phyloP scores from a whole-genome alignment of 106 monocot species.

The Allium sativum region DNA sequence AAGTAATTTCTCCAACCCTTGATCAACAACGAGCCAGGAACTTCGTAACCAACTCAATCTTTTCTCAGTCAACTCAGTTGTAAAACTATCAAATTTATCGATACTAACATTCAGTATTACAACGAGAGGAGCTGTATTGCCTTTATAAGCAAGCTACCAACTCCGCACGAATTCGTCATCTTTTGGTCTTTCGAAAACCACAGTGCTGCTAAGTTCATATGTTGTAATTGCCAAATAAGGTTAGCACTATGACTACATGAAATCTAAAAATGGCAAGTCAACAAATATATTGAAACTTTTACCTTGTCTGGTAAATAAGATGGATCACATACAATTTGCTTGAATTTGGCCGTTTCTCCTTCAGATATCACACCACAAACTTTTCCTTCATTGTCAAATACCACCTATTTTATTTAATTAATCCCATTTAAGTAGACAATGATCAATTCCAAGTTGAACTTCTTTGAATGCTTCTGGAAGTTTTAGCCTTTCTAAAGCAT shows the following conservation, averaged over 20 bases:
- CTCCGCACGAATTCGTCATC: slow-evolving; percentile 69
- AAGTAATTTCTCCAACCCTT: slow-evolving; percentile 60
- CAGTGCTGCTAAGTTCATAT: slow-evolving; percentile 96
- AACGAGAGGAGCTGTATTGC: slow-evolving; percentile 79
- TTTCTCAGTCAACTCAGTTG: slow-evolving; percentile 45
- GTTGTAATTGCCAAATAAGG: too few species aligned
- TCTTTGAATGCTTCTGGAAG: slow-evolving; percentile 76
- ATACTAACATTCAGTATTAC: slow-evolving; percentile 91
- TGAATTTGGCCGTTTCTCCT: too few species aligned
- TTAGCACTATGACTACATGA: too few species aligned
- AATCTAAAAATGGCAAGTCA: too few species aligned
- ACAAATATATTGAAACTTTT: too few species aligned
- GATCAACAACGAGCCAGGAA: slow-evolving; percentile 47
- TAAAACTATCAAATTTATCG: slow-evolving; percentile 70
- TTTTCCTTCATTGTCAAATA: too few species aligned
- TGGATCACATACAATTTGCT: too few species aligned
- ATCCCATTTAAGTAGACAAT: slow-evolving; percentile 85
- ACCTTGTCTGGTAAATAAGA: too few species aligned
- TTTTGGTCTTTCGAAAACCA: slow-evolving; percentile 82
- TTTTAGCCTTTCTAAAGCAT: slow-evolving; percentile 53
- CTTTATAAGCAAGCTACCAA: slow-evolving; percentile 91
- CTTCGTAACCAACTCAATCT: slow-evolving; percentile 34
- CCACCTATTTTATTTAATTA: too few species aligned
- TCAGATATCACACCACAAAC: too few species aligned
- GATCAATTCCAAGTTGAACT: slow-evolving; percentile 73